Evolutionary conservation across 106 monocot species (phyloP).

Genomic region (Triglochin maritima): DNA sequence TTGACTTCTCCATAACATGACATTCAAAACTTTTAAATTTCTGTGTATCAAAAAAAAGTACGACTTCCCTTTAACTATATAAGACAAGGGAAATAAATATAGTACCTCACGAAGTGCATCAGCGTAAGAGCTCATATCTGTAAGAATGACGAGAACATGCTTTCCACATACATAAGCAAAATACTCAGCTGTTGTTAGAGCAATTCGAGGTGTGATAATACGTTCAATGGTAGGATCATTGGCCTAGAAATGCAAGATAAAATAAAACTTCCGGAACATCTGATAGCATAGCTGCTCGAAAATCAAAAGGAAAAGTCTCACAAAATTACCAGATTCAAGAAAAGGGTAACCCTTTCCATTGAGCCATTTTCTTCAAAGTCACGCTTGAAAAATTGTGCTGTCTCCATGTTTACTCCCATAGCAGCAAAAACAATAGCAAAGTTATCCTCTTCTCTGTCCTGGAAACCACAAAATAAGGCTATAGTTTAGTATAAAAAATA

Average conservation of each 20-base stretch:
- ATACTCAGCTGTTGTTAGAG: constrained; percentile 94
- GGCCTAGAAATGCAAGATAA: constrained; percentile 39
- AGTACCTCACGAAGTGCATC: constrained; percentile 98
- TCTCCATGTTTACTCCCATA: constrained; percentile 99
- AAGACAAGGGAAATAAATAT: neutral
- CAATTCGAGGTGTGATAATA: constrained; percentile 96
- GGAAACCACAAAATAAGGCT: neutral
- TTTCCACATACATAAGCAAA: constrained; percentile 97
- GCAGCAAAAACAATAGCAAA: constrained; percentile 99
- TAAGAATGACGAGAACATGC: constrained; percentile 94
- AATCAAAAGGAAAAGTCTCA: neutral
- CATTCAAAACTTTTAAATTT: too few relatives aligned
- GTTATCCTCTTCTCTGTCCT: constrained; percentile 90
- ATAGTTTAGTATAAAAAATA: too few relatives aligned
- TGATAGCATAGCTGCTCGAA: neutral
- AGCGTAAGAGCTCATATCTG: constrained; percentile 99
- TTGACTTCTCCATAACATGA: too few relatives aligned
- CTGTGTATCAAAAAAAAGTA: too few relatives aligned
- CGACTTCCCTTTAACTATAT: too few relatives aligned
- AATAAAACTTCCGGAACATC: too few relatives aligned
- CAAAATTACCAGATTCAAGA: constrained; percentile 77
- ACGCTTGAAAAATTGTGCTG: constrained; percentile 98
- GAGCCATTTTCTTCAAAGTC: constrained; percentile 99
- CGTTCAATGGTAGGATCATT: constrained; percentile 98
- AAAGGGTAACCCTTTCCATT: constrained; percentile 98